Conservation (phyloP, 2,329 filamentous ascomycete genomes). For the Cladophialophora chaetospira region DNA sequence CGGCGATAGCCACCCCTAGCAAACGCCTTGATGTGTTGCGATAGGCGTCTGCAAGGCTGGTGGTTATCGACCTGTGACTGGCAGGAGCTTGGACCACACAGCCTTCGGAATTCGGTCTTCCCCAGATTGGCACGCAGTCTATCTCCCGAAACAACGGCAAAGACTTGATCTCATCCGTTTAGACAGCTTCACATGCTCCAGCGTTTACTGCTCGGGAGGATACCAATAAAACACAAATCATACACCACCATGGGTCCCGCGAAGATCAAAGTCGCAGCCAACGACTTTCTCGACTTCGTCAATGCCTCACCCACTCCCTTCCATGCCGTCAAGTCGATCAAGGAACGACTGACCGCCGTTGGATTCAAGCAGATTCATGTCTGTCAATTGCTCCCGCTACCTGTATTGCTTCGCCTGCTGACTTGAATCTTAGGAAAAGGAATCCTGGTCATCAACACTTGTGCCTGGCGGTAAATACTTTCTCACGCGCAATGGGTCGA, state of each 20-base stretch:
- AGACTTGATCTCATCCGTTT: neutral
- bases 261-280: constrained; percentile 52
- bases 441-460: constrained; percentile 79
- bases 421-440: constrained; percentile 64
- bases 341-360: constrained; percentile 73
- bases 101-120: neutral
- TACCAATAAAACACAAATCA: constrained; percentile 4
- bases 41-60: constrained; percentile 4
- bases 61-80: neutral
- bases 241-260: constrained; percentile 36
- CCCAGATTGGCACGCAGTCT: neutral
- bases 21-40: neutral
- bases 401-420: neutral
- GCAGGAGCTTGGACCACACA: neutral
- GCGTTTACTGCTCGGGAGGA: constrained; percentile 6
- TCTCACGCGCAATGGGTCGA: constrained; percentile 88
- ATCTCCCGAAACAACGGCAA: neutral
- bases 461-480: constrained; percentile 93
- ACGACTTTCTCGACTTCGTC: constrained; percentile 90
- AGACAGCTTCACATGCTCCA: constrained; percentile 23
- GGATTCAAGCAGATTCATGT: constrained; percentile 84
- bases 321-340: constrained; percentile 83
- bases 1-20: constrained; percentile 10
- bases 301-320: constrained; percentile 95
- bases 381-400: constrained; percentile 2